phyloP scores from a whole-genome alignment of 257 asterid genomes.

The Gentiana macrophylla region DNA sequence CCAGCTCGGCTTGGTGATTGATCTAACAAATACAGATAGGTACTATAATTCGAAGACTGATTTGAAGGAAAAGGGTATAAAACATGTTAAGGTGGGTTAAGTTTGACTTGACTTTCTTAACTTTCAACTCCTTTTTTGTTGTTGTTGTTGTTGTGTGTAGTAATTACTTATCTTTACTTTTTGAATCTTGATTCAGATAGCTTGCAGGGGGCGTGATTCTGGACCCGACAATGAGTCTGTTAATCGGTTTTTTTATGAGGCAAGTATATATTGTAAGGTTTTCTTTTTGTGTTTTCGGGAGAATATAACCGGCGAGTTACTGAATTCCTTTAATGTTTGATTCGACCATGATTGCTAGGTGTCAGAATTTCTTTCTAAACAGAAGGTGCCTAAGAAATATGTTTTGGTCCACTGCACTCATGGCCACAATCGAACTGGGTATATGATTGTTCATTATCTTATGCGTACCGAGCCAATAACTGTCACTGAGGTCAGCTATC shows the following conservation, averaged over 20 bases:
- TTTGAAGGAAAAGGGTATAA: conserved; percentile 72
- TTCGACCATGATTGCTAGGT: conserved; percentile 39
- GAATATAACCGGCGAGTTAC: not conserved
- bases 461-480: conserved; percentile 69
- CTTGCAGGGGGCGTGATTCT: conserved; percentile 97
- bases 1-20: conserved; percentile 96
- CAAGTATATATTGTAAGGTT: conserved; percentile 11
- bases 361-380: conserved; percentile 65
- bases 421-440: conserved; percentile 99
- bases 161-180: not conserved
- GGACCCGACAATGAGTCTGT: conserved; percentile 93
- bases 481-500: conserved; percentile 66
- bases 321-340: not conserved
- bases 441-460: conserved; percentile 85
- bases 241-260: conserved; percentile 83
- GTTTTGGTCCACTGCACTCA: conserved; percentile 96
- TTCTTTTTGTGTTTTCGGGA: not conserved
- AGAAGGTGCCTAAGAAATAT: conserved; percentile 56
- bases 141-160: not conserved
- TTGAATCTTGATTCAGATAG: conserved; percentile 41
- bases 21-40: conserved; percentile 85
- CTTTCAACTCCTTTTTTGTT: too few species aligned
- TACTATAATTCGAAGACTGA: conserved; percentile 54
- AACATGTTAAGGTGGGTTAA: conserved; percentile 78
- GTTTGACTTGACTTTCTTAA: not conserved